Evolutionary conservation across 495 filamentous ascomycete species (phyloP), one percentile per base, ranked within the genome.

Genomic region (Lasiosphaeria miniovina): DNA sequence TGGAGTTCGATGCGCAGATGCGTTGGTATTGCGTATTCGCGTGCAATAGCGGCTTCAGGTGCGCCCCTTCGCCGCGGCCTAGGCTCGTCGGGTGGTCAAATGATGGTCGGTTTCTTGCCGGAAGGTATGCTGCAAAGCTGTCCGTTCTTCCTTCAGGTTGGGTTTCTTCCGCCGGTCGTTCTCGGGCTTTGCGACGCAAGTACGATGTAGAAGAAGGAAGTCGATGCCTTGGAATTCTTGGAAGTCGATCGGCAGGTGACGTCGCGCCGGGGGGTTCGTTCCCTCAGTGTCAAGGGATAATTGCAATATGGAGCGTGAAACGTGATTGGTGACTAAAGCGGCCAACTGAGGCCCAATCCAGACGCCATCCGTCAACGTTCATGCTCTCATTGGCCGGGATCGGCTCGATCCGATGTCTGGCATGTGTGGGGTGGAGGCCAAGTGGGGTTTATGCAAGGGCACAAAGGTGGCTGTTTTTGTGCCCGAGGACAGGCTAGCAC

Each of bases 261-360:
- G 45, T 49, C 38, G 49, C 35, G 34, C 14, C 7, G 48, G 33
- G 7, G n/a, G 31, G 14, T 36, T 54, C 46, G 41, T 33, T 51
- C 46, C 33, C 31, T 35, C 46, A 55, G 66, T 69, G 59, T 69
- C 64, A 69, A 68, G 66, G 66, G 66, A 66, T 58, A 66, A 62
- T 64, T 62, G 54, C 56, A 56, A 49, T 53, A 15, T 51, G 34
- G 33, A n/a, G 36, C 12, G 55, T 48, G 53, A 38, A 49, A 45
- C 41, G 5, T 61, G 60, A 61, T 65, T 61, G 55, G 62, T 55
- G 35, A 10, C 17, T 59, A 3, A 15, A 38, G 46, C 48, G 40
- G 54, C 9, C 15, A 46, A n/a, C 32, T 17, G 31, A 50, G 14
- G 45, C 34, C 52, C 17, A 58, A 57, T 33, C 4, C 31, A 48